Evolutionary conservation across 2,329 filamentous ascomycete genomes (phyloP), one percentile per base, ranked within the genome.

Genomic region (Trichoderma brevicompactum): DNA sequence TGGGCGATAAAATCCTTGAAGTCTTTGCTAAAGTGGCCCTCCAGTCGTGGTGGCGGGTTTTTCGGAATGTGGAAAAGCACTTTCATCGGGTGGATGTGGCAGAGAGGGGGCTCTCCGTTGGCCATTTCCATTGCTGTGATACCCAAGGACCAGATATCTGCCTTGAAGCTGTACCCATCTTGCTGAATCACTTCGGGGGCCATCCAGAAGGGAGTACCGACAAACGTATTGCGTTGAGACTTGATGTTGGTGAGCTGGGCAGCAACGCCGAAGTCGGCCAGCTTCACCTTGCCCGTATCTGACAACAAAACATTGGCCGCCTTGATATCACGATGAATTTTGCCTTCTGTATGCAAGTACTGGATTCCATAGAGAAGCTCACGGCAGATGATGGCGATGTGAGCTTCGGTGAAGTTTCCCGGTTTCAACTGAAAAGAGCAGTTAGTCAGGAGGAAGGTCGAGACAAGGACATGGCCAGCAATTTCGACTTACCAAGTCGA

Each of bases 171-270:
- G 68, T 88, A 88, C 15, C 85, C 86, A 69, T 92, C 87, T 78
- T 96, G 92, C 76, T 96, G 90, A 70, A 97, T 97, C 41, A 97
- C 93, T 75, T 97, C 93, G 1, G 93, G 93, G 0, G 93, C 93
- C 93, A 97, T 96, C 93, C 93, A 97, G 75, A 96, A 97, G 0
- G 95, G 95, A 0, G 94, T 98, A 19, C 95, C 95, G 19, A 99
- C 95, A 74, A 99, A 98, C 0, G 95, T 99, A 78, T 98, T 94
- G 63, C 95, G 88, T 77, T 97, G 93, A 2, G 94, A 97, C 79
- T 97, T 97, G 80, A 98, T 96, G 75, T 97, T 97, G 67, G 92
- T 96, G 72, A 99, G 83, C 77, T 99, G 95, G 36, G 95, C 94
- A 7, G 95, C 95, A 48, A 99, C 95, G 66, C 95, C 95, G 75